Conservation (phyloP, 176 grass and related monocot genomes). For the Musa itinerans region DNA sequence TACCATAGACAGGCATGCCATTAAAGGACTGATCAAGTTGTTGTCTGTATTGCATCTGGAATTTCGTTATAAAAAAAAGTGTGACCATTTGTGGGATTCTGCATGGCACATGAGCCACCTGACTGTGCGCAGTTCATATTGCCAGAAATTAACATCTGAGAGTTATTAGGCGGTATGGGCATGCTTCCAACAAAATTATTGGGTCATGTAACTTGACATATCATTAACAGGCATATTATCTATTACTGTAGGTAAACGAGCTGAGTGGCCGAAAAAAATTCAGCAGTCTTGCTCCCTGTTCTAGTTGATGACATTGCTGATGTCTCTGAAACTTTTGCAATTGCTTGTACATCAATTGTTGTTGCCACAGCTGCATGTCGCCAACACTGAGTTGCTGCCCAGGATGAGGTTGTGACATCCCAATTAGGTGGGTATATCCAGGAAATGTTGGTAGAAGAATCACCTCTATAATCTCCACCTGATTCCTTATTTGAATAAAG, state of each 20-base stretch:
- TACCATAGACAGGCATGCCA: conserved; percentile 46
- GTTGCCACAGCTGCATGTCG: conserved; percentile 31
- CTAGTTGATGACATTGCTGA: conserved; percentile 20
- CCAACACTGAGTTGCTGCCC: conserved; percentile 33
- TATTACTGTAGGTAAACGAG: neutral
- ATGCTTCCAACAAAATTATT: conserved; percentile 42
- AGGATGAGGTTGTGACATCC: neutral
- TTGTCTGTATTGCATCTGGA: conserved; percentile 38
- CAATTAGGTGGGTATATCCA: neutral
- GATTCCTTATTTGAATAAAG: too few species aligned
- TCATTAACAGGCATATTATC: neutral
- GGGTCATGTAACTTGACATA: conserved; percentile 21
- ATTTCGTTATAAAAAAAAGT: conserved; percentile 45
- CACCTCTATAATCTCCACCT: too few species aligned
- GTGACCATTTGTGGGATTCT: conserved; percentile 58
- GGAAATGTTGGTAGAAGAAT: neutral
- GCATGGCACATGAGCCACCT: conserved; percentile 35
- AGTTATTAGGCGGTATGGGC: conserved; percentile 30
- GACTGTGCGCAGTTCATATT: conserved; percentile 59
- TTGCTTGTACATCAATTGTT: conserved; percentile 33
- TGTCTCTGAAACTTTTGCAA: conserved; percentile 27
- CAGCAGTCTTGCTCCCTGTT: conserved; percentile 22
- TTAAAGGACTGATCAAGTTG: conserved; percentile 69
- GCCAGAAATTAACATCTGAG: conserved; percentile 39
- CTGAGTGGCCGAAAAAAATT: neutral